phyloP scores from a whole-genome alignment of 495 filamentous ascomycete species.

The Ramalina intermedia region DNA sequence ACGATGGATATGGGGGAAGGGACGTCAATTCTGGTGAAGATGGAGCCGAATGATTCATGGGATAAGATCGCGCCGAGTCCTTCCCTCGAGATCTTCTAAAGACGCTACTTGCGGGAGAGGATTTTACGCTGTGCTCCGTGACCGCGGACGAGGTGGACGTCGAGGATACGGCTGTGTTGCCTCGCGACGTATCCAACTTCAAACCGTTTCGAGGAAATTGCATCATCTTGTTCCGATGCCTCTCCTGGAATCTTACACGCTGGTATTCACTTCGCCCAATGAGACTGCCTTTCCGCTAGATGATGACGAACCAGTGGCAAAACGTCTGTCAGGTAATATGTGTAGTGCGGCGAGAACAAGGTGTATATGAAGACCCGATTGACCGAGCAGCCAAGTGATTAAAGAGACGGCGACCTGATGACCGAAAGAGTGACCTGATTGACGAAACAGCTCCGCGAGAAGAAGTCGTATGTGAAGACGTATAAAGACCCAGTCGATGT shows the following conservation, averaged over 20 bases:
- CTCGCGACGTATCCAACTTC: conserved; percentile 7
- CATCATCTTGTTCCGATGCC: background rate
- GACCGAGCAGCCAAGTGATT: no score
- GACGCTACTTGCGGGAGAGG: conserved; percentile 1
- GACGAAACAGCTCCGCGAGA: no score
- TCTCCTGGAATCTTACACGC: background rate
- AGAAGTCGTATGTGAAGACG: no score
- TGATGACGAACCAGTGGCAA: no score
- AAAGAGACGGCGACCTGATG: no score
- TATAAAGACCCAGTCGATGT: no score
- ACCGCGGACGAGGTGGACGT: conserved; percentile 9
- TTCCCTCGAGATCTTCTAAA: background rate
- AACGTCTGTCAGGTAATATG: no score
- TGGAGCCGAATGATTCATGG: conserved; percentile 9
- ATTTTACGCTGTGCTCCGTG: background rate
- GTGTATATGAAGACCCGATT: no score
- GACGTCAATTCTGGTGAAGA: conserved; percentile 35
- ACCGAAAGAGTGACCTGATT: no score
- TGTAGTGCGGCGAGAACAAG: no score
- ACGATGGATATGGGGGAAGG: conserved; percentile 39
- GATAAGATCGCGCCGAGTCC: background rate
- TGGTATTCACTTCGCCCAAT: no score
- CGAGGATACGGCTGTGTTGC: conserved; percentile 8
- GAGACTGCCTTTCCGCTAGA: no score
- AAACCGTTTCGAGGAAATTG: conserved; percentile 5